Evolutionary conservation across 225 moss, liverwort and hornwort genomes (phyloP), one percentile per base, ranked within the genome.

Genomic region (Sphagnum tenellum): DNA sequence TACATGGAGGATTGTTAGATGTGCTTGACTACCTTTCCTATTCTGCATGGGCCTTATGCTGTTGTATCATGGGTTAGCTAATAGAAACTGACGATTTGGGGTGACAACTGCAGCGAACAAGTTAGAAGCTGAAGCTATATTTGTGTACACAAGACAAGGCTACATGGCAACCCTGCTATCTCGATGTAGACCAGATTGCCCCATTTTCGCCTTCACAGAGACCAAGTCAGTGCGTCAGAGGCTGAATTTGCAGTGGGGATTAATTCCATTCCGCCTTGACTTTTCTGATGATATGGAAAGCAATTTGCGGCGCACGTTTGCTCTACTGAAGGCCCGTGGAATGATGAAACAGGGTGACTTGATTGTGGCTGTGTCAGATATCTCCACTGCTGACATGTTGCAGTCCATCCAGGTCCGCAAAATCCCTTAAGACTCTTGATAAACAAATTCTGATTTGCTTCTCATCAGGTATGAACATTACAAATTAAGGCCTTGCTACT

Each of bases 311-410:
- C 80, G 93, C 49, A 98, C 93, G 4, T 98, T 98, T 67, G 89
- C 88, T 9, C 82, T 98, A 57, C 66, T 98, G 68, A 98, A 89
- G 70, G 85, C 85, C 12, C 89, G 98, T 47, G 98, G 98, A 48
- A 98, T 98, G 98, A 87, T 93, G 89, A 93, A 93, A 73, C 85
- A 87, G 2, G 98, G 98, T 14, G 98, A 98, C 71, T 73, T 98
- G 8, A 73, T 98, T 12, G 93, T 98, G 59, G 98, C 93, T 49
- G 93, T 98, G 57, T 90, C 98, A 6, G 98, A 98, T 72, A 83
- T 98, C 72, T 83, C 86, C 65, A 65, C 68, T 0, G 67, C 83
- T 47, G 93, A 93, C 47, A 79, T 90, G 76, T 74, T 89, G 59
- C 98, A 98, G 71, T 93, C 93, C 48, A 93, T 98, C 61, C 93